A percentile compares a stretch with the other conserved stretches of the same genome.
These are phyloP conservation scores for Pascua guehoae DNA, from an alignment of 1,284 basidiomycete species.

Conservation along the genomic window DNA sequence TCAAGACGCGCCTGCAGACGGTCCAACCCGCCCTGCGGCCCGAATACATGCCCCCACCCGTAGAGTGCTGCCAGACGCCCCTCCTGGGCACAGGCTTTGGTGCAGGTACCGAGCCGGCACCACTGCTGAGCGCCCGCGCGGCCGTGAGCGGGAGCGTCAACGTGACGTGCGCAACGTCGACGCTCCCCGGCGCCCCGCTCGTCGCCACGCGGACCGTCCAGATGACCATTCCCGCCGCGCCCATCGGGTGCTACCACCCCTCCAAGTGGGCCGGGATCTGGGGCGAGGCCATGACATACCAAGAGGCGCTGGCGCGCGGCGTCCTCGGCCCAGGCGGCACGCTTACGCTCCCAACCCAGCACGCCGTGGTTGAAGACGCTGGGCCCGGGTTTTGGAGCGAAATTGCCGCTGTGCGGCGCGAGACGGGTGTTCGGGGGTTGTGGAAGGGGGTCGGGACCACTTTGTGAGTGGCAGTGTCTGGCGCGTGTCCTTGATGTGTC, in stretches of 20 bases:
- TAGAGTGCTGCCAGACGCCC: slow-evolving; percentile 42
- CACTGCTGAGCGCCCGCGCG: background rate
- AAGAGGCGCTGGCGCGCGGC: slow-evolving; percentile 31
- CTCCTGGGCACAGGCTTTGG: slow-evolving; percentile 9
- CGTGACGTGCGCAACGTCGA: slow-evolving; percentile 21
- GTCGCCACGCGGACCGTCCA: background rate
- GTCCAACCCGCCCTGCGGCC: slow-evolving; percentile 34
- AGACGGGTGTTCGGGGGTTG: slow-evolving; percentile 71
- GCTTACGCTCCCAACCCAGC: slow-evolving; percentile 18
- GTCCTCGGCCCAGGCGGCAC: slow-evolving; percentile 9
- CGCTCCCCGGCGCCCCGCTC: slow-evolving; percentile 11
- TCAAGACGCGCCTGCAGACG: slow-evolving; percentile 50
- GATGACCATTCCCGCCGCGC: slow-evolving; percentile 19
- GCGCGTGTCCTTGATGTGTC: background rate
- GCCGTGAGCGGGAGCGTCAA: background rate
- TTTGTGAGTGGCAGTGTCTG: slow-evolving; percentile 57
- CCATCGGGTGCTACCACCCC: slow-evolving; percentile 45
- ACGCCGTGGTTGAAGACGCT: background rate
- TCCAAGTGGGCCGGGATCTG: slow-evolving; percentile 50
- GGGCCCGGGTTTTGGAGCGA: slow-evolving; percentile 70
- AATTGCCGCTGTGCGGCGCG: slow-evolving; percentile 67
- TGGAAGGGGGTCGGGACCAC: slow-evolving; percentile 89
- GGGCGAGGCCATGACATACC: slow-evolving; percentile 42
- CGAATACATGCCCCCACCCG: slow-evolving; percentile 13
- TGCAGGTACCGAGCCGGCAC: background rate